phyloP scores from a whole-genome alignment of 805 yeast species.

The Metschnikowia gruessii region DNA sequence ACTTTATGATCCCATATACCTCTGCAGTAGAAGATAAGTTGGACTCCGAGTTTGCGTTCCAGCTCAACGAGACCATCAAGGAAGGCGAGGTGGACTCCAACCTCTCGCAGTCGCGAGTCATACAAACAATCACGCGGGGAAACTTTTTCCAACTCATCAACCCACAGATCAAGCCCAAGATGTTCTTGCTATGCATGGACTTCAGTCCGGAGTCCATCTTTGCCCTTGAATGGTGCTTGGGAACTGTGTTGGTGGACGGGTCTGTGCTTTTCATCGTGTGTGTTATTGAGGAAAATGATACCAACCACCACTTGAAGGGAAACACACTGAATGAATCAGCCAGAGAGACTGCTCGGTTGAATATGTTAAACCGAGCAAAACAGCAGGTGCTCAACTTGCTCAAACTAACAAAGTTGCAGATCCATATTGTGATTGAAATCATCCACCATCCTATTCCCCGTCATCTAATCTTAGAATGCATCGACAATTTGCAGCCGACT shows the following conservation, averaged over 20 bases:
- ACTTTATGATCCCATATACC: conserved; percentile 59
- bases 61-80: conserved; percentile 50
- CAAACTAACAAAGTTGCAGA: conserved; percentile 64
- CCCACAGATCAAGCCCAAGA: conserved; percentile 47
- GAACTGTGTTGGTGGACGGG: conserved; percentile 79
- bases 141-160: conserved; percentile 52
- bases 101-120: conserved; percentile 52
- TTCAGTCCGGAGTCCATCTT: conserved; percentile 77
- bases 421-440: conserved; percentile 70
- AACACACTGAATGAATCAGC: conserved; percentile 34
- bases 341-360: conserved; percentile 36
- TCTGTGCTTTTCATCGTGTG: conserved; percentile 73
- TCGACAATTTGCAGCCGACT: conserved; percentile 69
- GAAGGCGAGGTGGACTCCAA: conserved; percentile 57
- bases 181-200: conserved; percentile 77
- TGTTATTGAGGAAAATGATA: conserved; percentile 45
- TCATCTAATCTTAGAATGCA: conserved; percentile 65
- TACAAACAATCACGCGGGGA: conserved; percentile 70
- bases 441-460: conserved; percentile 74
- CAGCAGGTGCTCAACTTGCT: conserved; percentile 49
- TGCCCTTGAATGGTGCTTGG: conserved; percentile 86
- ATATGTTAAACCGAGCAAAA: conserved; percentile 42
- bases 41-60: conserved; percentile 58
- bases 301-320: conserved; percentile 42
- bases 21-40: conserved; percentile 62